Conservation (phyloP, 768 basidiomycete genomes). For the Jaapia argillacea region DNA sequence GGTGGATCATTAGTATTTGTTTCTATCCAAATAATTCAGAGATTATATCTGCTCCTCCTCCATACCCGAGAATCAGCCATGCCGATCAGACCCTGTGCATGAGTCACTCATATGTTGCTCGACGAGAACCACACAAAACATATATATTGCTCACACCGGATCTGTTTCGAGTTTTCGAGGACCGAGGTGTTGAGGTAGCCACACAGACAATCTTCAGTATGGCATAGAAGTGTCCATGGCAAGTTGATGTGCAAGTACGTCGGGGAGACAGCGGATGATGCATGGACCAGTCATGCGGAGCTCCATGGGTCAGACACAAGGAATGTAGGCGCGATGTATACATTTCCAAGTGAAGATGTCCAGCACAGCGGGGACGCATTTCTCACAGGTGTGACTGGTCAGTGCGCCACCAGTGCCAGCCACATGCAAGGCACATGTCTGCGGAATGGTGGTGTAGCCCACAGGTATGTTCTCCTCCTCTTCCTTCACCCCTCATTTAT, state of each 20-base stretch:
- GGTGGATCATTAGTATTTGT: background rate
- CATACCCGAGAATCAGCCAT: too few relatives aligned
- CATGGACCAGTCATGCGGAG: background rate
- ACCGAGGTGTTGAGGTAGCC: too few relatives aligned
- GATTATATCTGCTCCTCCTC: too few relatives aligned
- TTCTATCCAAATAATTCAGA: too few relatives aligned
- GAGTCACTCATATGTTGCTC: background rate
- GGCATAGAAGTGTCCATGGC: background rate
- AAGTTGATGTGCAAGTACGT: background rate
- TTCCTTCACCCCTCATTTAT: too few relatives aligned
- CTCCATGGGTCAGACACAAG: background rate
- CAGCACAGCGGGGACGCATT: background rate
- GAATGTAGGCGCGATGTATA: background rate
- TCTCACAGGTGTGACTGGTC: background rate
- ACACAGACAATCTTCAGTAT: too few relatives aligned
- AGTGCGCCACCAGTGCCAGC: background rate
- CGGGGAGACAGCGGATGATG: background rate
- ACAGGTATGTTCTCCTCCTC: too few relatives aligned
- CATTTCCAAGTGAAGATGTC: background rate
- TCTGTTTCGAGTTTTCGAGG: background rate
- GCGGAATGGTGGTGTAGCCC: background rate
- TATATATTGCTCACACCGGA: background rate
- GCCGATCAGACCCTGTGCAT: background rate
- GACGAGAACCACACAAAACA: background rate
- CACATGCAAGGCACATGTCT: background rate